Evolutionary conservation across 2,329 filamentous ascomycete genomes (phyloP).

Genomic region (Orbilia javanica): DNA sequence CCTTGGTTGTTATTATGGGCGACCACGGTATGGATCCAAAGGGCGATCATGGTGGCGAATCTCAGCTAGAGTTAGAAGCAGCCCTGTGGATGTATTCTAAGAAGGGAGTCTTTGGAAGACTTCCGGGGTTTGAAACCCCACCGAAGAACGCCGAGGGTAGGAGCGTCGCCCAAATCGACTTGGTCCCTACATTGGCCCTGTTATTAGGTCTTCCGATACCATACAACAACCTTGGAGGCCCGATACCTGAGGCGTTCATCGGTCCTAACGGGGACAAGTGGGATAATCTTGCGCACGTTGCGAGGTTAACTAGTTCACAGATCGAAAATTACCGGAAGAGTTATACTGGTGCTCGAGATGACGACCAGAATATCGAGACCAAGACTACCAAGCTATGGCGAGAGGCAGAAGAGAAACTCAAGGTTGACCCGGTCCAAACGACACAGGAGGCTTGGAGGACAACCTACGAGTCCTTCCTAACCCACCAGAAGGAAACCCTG

Average conservation of each 20-base stretch:
- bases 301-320: conserved; percentile 82
- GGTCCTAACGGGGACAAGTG: conserved; percentile 77
- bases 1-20: conserved; percentile 94
- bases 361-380: conserved; percentile 73
- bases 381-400: conserved; percentile 73
- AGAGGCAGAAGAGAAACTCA: conserved; percentile 70
- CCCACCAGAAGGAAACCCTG: conserved; percentile 84
- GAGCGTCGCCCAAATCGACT: conserved; percentile 86
- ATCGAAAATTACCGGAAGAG: conserved; percentile 89
- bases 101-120: conserved; percentile 82
- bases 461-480: conserved; percentile 72
- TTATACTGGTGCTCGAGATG: conserved; percentile 80
- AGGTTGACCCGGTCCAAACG: neutral
- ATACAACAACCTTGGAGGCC: conserved; percentile 92
- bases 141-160: conserved; percentile 74
- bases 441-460: conserved; percentile 64
- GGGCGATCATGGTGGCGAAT: conserved; percentile 98
- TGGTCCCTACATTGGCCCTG: conserved; percentile 90
- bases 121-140: conserved; percentile 68
- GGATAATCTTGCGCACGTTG: conserved; percentile 81
- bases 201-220: conserved; percentile 92
- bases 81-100: conserved; percentile 99
- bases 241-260: conserved; percentile 93
- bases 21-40: conserved; percentile 99
- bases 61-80: conserved; percentile 93